Base-by-base conservation (phyloP, 371 early-diverging fungal genomes). In the Mortierella sp. region DNA sequence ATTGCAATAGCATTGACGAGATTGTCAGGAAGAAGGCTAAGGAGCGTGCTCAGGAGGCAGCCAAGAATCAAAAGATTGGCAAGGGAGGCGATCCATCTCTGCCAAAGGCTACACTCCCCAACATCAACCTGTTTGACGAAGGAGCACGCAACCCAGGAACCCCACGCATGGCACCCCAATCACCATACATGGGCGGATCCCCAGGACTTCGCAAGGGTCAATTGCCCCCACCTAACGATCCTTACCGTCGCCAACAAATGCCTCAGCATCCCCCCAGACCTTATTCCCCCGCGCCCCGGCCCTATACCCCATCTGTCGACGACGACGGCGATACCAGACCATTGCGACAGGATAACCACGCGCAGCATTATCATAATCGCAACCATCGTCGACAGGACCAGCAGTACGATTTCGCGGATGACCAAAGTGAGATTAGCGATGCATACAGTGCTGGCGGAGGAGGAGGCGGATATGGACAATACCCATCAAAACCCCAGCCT, bases 1-100 rank as follows among this genome's bases (percentile, higher is more conserved):
- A 43, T 26, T 70, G 8, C 50, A 43, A 51, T 78, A 84, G 84
- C 46, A 86, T 86, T 51, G 86, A 86, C 51, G 86, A 86, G 34
- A 86, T 86, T 61, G 82, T 86, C 51, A 86, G 81, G 75, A 79
- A 79, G 54, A 86, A 86, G 75, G 82, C 79, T 5, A 78, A 74
- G 53, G 44, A 78, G 57, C 86, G 86, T 69, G 79, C 86, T 31
- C 79, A 71, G 72, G 86, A 81, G n/a, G 69, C 81, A 44, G 75
- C 82, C 59, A 86, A 86, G 73, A 83, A 79, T 46, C 43, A 71
- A 48, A 82, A 80, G 73, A 67, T 31, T 10, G 84, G 84, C 50
- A 80, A 77, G 19, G 78, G 73, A 37, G 86, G 79, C 16, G 76
- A 80, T 5, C 71, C 77, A 11, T 70, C 77, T 5, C 82, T 78